Conservation (phyloP, 371 early-diverging fungal genomes). For the Rhizomucor miehei region DNA sequence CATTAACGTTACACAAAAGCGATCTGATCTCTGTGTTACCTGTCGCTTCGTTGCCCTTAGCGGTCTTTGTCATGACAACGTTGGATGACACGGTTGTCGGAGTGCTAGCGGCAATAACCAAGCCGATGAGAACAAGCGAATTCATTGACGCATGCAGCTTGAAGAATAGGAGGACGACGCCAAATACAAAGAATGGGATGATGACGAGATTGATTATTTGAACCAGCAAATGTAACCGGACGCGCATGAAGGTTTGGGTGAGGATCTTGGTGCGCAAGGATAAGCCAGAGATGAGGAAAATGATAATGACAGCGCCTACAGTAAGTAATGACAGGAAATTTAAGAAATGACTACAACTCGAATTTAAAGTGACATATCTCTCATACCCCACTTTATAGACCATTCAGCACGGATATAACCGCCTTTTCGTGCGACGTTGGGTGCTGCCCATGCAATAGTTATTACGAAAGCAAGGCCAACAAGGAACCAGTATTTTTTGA, state of each 20-base stretch:
- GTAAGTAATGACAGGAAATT: constrained; percentile 2
- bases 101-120: constrained; percentile 61
- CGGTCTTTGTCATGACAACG: constrained; percentile 70
- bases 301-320: constrained; percentile 51
- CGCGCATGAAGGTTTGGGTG: constrained; percentile 49
- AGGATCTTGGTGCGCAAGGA: constrained; percentile 59
- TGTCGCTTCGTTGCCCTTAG: constrained; percentile 62
- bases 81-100: constrained; percentile 75
- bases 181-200: constrained; percentile 60
- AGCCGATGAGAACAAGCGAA: constrained; percentile 50
- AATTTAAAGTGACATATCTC: not conserved
- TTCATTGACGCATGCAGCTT: constrained; percentile 44
- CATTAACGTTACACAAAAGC: constrained; percentile 2
- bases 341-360: too few relatives aligned
- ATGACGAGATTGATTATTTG: constrained; percentile 57
- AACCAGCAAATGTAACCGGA: constrained; percentile 57
- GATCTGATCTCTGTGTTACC: constrained; percentile 12
- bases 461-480: constrained; percentile 58
- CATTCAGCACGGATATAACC: constrained; percentile 61
- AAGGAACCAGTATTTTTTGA: constrained; percentile 47
- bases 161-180: constrained; percentile 47
- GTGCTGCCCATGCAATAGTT: constrained; percentile 53
- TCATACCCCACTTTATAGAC: constrained; percentile 57
- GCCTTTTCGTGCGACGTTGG: constrained; percentile 52
- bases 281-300: constrained; percentile 67